Percentiles rank a stretch among this genome's conserved stretches.
These are phyloP conservation scores for Talaromyces trachyspermus DNA, from an alignment of 495 filamentous ascomycete genomes.

Conservation along the genomic window DNA sequence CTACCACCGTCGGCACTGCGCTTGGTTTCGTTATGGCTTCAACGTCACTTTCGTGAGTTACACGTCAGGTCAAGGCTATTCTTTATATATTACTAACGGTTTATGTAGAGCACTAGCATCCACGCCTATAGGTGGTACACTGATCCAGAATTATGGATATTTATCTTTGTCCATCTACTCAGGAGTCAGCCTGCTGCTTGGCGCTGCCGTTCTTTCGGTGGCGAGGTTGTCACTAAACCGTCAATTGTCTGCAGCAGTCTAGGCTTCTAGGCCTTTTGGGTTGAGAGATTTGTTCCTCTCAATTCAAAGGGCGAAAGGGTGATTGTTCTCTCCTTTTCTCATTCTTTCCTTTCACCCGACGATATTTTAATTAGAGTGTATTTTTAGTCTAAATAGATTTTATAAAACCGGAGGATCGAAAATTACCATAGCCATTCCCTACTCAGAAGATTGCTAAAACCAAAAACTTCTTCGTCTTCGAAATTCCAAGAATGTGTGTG, in stretches of 20 bases:
- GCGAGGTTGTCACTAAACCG: conserved; percentile 20
- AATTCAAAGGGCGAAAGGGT: too few relatives aligned
- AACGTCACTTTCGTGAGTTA: conserved; percentile 29
- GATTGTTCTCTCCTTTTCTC: too few relatives aligned
- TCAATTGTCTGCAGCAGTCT: conserved; percentile 18
- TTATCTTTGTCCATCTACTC: conserved; percentile 28
- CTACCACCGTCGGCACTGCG: conserved; percentile 22
- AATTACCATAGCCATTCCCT: too few relatives aligned
- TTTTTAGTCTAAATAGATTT: too few relatives aligned
- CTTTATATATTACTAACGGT: conserved; percentile 7
- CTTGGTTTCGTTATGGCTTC: conserved; percentile 28
- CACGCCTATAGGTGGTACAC: conserved; percentile 28
- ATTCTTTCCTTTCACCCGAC: too few relatives aligned
- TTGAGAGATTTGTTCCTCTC: too few relatives aligned
- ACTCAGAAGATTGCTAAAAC: too few relatives aligned
- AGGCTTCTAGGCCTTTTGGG: background rate
- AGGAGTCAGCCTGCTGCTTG: conserved; percentile 25
- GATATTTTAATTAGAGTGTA: too few relatives aligned
- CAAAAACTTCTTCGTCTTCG: too few relatives aligned
- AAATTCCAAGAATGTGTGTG: too few relatives aligned
- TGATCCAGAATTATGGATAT: conserved; percentile 27
- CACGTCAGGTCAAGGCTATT: too few relatives aligned
- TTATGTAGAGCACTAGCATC: conserved; percentile 29
- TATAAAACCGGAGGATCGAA: too few relatives aligned
- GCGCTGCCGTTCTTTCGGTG: conserved; percentile 18